These are phyloP conservation scores for Hibiscus tridactylites DNA, from an alignment of 345 rosid genomes.

Conservation along the genomic window DNA sequence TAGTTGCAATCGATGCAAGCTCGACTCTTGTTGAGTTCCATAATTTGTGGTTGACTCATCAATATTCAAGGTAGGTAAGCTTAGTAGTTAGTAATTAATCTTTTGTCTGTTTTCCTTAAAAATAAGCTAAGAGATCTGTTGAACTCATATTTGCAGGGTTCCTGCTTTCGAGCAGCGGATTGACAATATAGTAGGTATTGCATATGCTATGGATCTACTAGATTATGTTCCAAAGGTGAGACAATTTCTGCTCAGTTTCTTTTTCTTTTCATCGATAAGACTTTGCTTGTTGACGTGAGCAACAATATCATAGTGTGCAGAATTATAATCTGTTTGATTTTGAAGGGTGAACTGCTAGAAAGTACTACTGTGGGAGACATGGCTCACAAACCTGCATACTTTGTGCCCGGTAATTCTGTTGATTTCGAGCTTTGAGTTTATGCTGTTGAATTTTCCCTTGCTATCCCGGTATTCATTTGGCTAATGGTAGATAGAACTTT, in stretches of 20 bases:
- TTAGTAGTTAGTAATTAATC: background rate
- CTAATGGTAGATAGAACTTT: background rate
- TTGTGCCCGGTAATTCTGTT: slow-evolving; percentile 41
- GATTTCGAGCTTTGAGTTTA: slow-evolving; percentile 36
- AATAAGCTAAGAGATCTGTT: slow-evolving; percentile 13
- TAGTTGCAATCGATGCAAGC: slow-evolving; percentile 88
- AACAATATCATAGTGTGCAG: slow-evolving; percentile 38
- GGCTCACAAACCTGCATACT: slow-evolving; percentile 99
- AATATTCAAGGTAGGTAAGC: slow-evolving; percentile 71
- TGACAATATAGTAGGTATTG: slow-evolving; percentile 94
- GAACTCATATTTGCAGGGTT: slow-evolving; percentile 50
- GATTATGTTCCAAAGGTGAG: slow-evolving; percentile 90
- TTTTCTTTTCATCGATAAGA: background rate
- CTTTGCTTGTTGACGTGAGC: slow-evolving; percentile 28
- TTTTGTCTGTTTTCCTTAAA: slow-evolving; percentile 1
- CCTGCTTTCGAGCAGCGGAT: slow-evolving; percentile 98
- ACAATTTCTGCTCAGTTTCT: slow-evolving; percentile 16
- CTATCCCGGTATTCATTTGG: background rate
- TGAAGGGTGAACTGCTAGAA: slow-evolving; percentile 92
- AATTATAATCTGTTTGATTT: slow-evolving; percentile 48
- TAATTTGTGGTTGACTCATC: slow-evolving; percentile 89
- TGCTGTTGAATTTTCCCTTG: slow-evolving; percentile 1
- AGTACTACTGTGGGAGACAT: slow-evolving; percentile 74
- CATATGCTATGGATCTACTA: slow-evolving; percentile 95
- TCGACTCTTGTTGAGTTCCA: slow-evolving; percentile 81